Conservation (phyloP, 129 eudicot species). For the Glebionis coronaria region DNA sequence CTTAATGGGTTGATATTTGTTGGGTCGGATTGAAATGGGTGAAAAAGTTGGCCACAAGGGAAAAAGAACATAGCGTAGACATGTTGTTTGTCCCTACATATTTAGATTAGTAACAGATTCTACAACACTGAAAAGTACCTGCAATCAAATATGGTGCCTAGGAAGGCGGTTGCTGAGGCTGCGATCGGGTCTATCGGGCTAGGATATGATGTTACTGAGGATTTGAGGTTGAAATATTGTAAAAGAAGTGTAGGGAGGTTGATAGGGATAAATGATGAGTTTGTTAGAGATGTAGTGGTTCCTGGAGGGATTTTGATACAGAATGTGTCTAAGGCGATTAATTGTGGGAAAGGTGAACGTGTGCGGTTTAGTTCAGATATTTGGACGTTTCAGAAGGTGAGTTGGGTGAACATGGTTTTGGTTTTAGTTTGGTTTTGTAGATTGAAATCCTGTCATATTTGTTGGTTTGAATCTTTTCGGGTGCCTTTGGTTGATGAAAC, state of each 20-base stretch:
- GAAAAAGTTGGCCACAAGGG: too few species aligned
- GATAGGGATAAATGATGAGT: conserved; percentile 58
- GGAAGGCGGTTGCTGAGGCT: conserved; percentile 63
- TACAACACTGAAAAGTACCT: too few species aligned
- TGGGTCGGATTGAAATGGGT: too few species aligned
- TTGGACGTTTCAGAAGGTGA: conserved; percentile 64
- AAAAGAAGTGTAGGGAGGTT: conserved; percentile 45
- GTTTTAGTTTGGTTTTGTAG: background rate
- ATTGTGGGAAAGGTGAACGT: conserved; percentile 75
- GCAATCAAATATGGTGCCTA: too few species aligned
- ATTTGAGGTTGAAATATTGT: conserved; percentile 62
- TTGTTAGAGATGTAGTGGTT: conserved; percentile 54
- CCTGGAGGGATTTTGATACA: conserved; percentile 70
- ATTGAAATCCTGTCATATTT: background rate
- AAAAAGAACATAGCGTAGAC: too few species aligned
- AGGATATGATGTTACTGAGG: conserved; percentile 60
- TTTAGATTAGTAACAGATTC: too few species aligned
- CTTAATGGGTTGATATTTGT: too few species aligned
- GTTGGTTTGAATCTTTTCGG: background rate
- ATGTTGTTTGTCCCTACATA: too few species aligned
- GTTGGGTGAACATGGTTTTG: background rate
- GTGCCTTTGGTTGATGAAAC: background rate
- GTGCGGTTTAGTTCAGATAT: conserved; percentile 56
- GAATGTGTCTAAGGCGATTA: conserved; percentile 62
- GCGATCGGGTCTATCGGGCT: conserved; percentile 58